Evolutionary conservation across 2,329 filamentous ascomycete genomes (phyloP).

Genomic region (Torrubiellomyces zombiae): DNA sequence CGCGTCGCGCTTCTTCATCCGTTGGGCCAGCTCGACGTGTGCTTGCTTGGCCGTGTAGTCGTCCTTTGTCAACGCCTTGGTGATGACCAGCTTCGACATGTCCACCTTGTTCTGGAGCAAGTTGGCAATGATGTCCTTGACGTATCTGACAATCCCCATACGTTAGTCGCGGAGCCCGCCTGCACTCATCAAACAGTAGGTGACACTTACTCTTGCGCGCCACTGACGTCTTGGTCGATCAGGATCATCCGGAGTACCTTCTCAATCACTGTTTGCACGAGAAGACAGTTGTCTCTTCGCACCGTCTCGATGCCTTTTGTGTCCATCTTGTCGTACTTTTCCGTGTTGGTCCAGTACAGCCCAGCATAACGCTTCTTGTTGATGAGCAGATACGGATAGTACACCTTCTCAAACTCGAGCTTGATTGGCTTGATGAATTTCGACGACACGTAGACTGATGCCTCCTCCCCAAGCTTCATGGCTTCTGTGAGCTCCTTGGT

Average conservation of each 20-base stretch:
- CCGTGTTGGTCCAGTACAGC: constrained; percentile 88
- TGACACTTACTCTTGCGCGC: constrained; percentile 71
- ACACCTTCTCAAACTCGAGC: constrained; percentile 97
- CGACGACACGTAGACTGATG: constrained; percentile 69
- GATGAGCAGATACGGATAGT: constrained; percentile 94
- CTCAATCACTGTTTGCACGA: constrained; percentile 95
- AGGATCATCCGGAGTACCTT: constrained; percentile 90
- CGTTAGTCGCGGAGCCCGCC: no score
- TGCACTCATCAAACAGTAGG: constrained; percentile 1
- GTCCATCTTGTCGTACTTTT: constrained; percentile 99
- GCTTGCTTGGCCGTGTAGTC: constrained; percentile 88
- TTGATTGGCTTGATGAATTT: constrained; percentile 98
- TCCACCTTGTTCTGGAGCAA: constrained; percentile 94
- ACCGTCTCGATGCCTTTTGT: constrained; percentile 99
- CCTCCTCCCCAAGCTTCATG: constrained; percentile 93
- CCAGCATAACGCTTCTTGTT: constrained; percentile 99
- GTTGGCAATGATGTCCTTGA: constrained; percentile 90
- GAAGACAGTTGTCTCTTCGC: constrained; percentile 82
- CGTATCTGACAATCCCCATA: constrained; percentile 47
- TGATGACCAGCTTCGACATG: constrained; percentile 98
- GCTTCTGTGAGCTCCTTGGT: constrained; percentile 71
- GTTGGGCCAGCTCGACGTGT: constrained; percentile 84
- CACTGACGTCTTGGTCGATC: constrained; percentile 79
- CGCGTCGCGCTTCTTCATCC: constrained; percentile 93
- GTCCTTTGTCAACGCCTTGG: constrained; percentile 83